Evolutionary conservation across 306 rosid species (phyloP).

Genomic region (Medicago ruthenica): DNA sequence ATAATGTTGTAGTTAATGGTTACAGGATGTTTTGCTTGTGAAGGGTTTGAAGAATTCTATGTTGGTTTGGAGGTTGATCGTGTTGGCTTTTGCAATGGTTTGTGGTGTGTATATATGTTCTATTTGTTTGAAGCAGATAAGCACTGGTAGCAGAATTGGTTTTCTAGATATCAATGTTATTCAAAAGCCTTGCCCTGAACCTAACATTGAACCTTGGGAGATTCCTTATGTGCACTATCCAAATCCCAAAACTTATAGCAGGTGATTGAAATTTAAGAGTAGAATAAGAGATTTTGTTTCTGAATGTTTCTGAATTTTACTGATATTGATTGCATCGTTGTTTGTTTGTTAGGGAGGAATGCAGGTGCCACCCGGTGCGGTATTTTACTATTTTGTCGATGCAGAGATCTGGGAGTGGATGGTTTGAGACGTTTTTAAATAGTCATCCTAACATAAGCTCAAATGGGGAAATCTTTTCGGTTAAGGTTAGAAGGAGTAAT

Average conservation of each 20-base stretch:
- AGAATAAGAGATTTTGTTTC: conserved; percentile 32
- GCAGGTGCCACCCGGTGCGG: conserved; percentile 86
- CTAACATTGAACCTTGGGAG: conserved; percentile 71
- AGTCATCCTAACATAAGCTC: conserved; percentile 94
- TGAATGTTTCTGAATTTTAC: conserved; percentile 35
- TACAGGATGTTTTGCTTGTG: conserved; percentile 65
- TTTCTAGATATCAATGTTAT: conserved; percentile 58
- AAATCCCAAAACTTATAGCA: conserved; percentile 77
- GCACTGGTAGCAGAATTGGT: conserved; percentile 57
- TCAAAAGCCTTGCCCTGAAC: conserved; percentile 74
- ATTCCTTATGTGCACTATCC: conserved; percentile 84
- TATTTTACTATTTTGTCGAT: conserved; percentile 85
- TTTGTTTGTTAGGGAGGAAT: conserved; percentile 72
- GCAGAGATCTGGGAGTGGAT: conserved; percentile 99
- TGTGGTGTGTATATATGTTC: conserved; percentile 93
- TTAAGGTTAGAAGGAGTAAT: conserved; percentile 88
- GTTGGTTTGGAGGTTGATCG: conserved; percentile 76
- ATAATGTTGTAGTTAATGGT: conserved; percentile 35
- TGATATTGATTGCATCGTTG: conserved; percentile 36
- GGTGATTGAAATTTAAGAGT: conserved; percentile 47
- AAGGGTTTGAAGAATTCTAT: conserved; percentile 82
- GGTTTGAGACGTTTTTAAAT: conserved; percentile 97
- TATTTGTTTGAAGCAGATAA: conserved; percentile 85
- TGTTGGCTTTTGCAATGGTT: conserved; percentile 78
- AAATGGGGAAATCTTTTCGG: conserved; percentile 94